Evolutionary conservation across 768 basidiomycete genomes (phyloP).

Genomic region (Daedaleopsis sinensis): DNA sequence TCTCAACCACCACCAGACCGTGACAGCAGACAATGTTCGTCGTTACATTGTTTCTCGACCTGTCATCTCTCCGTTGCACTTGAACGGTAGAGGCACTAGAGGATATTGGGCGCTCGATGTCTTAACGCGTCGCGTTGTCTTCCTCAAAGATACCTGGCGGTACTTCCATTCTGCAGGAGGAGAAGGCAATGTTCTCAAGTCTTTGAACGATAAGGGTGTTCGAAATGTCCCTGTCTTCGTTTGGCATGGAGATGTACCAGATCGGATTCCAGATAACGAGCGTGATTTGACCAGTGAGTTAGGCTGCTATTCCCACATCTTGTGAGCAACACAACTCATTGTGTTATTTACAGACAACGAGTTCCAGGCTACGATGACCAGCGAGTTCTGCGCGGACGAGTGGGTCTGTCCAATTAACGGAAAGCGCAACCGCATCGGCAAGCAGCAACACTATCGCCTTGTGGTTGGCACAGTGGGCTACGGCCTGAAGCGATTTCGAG

Average conservation of each 20-base stretch:
- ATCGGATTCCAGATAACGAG: not conserved
- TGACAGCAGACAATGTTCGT: not conserved
- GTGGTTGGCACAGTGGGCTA: too few relatives aligned
- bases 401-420: not conserved
- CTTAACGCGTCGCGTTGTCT: too few relatives aligned
- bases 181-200: too few relatives aligned
- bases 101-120: too few relatives aligned
- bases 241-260: constrained; percentile 5
- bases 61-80: too few relatives aligned
- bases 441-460: constrained; percentile 10
- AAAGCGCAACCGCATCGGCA: not conserved
- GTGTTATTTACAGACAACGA: not conserved
- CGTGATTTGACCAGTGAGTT: not conserved
- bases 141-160: too few relatives aligned
- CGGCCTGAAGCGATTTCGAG: too few relatives aligned
- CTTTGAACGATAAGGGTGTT: too few relatives aligned
- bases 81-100: too few relatives aligned
- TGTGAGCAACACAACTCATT: constrained; percentile 26
- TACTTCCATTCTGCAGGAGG: too few relatives aligned
- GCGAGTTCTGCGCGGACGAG: too few relatives aligned
- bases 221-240: too few relatives aligned
- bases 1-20: not conserved
- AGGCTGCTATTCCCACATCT: not conserved
- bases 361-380: not conserved
- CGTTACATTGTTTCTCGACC: constrained; percentile 12